phyloP scores from a whole-genome alignment of 2,329 filamentous ascomycete genomes.

The Chaetothyriales sp. region DNA sequence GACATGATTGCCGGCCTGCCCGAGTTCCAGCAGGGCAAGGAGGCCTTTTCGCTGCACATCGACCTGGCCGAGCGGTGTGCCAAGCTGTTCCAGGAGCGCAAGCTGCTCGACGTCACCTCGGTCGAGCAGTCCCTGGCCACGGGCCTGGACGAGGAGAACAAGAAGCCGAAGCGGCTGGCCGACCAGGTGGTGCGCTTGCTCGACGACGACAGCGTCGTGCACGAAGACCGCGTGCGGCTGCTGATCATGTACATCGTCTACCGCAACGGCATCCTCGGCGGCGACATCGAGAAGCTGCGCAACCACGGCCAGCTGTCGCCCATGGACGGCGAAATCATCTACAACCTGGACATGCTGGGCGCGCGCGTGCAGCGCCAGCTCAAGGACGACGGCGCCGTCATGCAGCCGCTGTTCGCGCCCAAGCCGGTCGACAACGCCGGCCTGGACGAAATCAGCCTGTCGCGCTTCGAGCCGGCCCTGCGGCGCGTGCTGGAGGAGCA shows the following conservation, averaged over 20 bases:
- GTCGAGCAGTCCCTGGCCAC: constrained; percentile 86
- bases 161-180: constrained; percentile 77
- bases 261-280: constrained; percentile 67
- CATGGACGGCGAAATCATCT: constrained; percentile 57
- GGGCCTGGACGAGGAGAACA: constrained; percentile 80
- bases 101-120: constrained; percentile 72
- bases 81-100: constrained; percentile 75
- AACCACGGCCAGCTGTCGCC: constrained; percentile 67
- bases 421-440: constrained; percentile 6
- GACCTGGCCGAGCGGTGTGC: constrained; percentile 97
- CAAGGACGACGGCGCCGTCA: constrained; percentile 59
- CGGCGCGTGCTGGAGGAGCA: constrained; percentile 72
- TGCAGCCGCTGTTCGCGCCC: constrained; percentile 52
- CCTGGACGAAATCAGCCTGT: constrained; percentile 66
- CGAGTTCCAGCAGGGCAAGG: constrained; percentile 91
- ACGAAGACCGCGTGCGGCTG: constrained; percentile 66
- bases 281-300: constrained; percentile 73
- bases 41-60: constrained; percentile 83
- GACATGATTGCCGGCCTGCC: constrained; percentile 93
- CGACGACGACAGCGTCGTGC: constrained; percentile 63
- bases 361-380: constrained; percentile 57
- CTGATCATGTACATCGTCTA: constrained; percentile 78
- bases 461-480: constrained; percentile 68
- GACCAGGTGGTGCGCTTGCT: constrained; percentile 77
- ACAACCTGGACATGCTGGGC: constrained; percentile 67